Percentiles rank a stretch among this genome's conserved stretches.
These are phyloP conservation scores for Fragaria ananassa DNA, from an alignment of 306 rosid species.

Conservation along the genomic window DNA sequence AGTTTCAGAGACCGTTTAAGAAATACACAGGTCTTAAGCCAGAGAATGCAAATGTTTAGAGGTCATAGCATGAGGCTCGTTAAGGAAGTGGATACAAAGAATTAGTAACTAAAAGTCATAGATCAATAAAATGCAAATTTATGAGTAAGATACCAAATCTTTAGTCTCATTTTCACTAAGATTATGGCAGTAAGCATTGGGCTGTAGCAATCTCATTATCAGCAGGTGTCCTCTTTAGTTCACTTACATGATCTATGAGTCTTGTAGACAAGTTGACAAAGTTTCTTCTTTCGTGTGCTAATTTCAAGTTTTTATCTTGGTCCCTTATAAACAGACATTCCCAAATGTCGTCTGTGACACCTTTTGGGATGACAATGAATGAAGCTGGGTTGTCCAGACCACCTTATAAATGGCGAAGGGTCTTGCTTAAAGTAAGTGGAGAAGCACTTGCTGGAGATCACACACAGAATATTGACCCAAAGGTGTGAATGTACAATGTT, in stretches of 20 bases:
- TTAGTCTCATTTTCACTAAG: neutral
- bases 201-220: neutral
- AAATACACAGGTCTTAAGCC: neutral
- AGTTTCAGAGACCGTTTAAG: neutral
- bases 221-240: neutral
- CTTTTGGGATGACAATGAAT: slow-evolving; percentile 52
- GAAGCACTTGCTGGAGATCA: slow-evolving; percentile 97
- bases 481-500: slow-evolving; percentile 43
- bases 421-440: slow-evolving; percentile 94
- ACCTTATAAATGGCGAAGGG: slow-evolving; percentile 75
- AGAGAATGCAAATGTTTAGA: neutral
- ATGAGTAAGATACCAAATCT: neutral
- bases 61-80: neutral
- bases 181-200: neutral
- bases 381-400: slow-evolving; percentile 45
- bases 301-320: neutral
- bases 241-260: neutral
- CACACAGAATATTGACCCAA: slow-evolving; percentile 83
- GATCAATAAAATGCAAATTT: neutral
- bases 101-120: neutral
- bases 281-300: neutral
- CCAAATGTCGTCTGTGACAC: slow-evolving; percentile 51
- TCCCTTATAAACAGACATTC: slow-evolving; percentile 32
- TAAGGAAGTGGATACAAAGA: neutral
- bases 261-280: neutral